These are phyloP conservation scores for Microascus cirrosus DNA, from an alignment of 2,329 filamentous ascomycete species.

Conservation along the genomic window DNA sequence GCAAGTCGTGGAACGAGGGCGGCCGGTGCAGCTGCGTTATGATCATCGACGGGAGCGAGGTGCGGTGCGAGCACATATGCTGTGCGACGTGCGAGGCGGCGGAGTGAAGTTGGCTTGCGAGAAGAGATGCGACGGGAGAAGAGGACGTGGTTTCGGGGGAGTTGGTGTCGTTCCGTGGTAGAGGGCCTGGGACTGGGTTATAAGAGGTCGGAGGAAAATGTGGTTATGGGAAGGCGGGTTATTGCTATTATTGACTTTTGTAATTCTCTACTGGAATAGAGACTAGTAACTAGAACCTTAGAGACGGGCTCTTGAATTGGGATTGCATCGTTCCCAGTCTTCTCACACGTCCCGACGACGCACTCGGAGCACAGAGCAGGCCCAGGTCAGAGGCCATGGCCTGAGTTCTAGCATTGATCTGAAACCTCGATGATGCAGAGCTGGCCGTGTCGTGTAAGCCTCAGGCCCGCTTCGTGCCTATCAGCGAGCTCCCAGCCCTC, in stretches of 20 bases:
- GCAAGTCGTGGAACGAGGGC: conserved; percentile 36
- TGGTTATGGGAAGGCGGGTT: too few relatives aligned
- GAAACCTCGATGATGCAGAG: neutral
- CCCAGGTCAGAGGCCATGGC: neutral
- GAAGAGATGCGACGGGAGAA: neutral
- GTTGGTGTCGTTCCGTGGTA: neutral
- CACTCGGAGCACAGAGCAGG: neutral
- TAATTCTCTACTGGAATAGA: too few relatives aligned
- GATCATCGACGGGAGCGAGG: conserved; percentile 36
- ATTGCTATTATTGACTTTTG: too few relatives aligned
- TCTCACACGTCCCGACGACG: neutral
- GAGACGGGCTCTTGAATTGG: too few relatives aligned
- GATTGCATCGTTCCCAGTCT: neutral
- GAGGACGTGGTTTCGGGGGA: too few relatives aligned
- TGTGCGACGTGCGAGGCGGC: conserved; percentile 36
- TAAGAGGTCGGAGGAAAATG: neutral
- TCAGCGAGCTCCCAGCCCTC: neutral
- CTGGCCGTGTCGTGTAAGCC: neutral
- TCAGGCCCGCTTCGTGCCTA: neutral
- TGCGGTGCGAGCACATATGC: conserved; percentile 43
- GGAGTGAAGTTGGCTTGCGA: conserved; percentile 1
- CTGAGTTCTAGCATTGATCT: neutral
- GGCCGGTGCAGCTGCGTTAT: conserved; percentile 41
- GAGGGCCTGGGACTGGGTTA: neutral
- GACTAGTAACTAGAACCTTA: too few relatives aligned